A percentile compares a stretch with the other conserved stretches of the same genome.
These are phyloP conservation scores for Trichosanthes truncata DNA, from an alignment of 306 rosid genomes.

Conservation along the genomic window DNA sequence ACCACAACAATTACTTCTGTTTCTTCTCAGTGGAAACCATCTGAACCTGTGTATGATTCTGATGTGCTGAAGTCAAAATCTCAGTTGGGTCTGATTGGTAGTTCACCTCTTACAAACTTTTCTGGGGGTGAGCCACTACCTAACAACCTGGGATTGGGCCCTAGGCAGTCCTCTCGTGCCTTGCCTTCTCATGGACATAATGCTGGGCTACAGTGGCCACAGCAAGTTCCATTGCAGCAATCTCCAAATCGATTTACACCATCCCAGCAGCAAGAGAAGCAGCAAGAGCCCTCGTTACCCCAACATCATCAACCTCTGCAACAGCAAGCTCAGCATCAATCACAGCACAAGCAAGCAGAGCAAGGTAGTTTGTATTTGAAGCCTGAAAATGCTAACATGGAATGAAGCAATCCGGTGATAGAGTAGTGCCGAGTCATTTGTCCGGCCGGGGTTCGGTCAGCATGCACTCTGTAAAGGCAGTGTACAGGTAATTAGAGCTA, in stretches of 20 bases:
- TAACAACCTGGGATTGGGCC: slow-evolving; percentile 47
- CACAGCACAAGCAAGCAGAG: slow-evolving; percentile 50
- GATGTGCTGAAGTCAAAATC: slow-evolving; percentile 33
- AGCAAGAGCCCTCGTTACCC: slow-evolving; percentile 18
- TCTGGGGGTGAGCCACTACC: slow-evolving; percentile 41
- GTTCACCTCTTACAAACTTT: slow-evolving; percentile 42
- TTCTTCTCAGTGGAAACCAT: slow-evolving; percentile 61
- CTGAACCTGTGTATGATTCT: slow-evolving; percentile 52
- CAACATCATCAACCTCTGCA: slow-evolving; percentile 12
- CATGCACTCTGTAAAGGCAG: slow-evolving; percentile 59
- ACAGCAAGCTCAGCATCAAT: slow-evolving; percentile 55
- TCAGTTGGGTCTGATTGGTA: slow-evolving; percentile 44
- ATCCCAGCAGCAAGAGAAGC: slow-evolving; percentile 49
- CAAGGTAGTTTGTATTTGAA: slow-evolving; percentile 49
- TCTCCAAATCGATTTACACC: slow-evolving; percentile 34
- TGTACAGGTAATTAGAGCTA: slow-evolving; percentile 74
- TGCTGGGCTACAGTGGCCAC: slow-evolving; percentile 63
- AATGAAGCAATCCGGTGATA: slow-evolving; percentile 44
- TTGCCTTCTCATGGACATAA: slow-evolving; percentile 60
- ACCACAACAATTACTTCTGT: slow-evolving; percentile 28
- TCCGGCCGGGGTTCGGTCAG: slow-evolving; percentile 35
- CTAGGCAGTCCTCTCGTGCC: slow-evolving; percentile 50
- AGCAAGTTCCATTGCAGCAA: slow-evolving; percentile 40
- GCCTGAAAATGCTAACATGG: slow-evolving; percentile 56
- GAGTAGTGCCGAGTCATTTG: slow-evolving; percentile 39